phyloP scores from a whole-genome alignment of 129 eudicot species.

The Artemisia tridentata region DNA sequence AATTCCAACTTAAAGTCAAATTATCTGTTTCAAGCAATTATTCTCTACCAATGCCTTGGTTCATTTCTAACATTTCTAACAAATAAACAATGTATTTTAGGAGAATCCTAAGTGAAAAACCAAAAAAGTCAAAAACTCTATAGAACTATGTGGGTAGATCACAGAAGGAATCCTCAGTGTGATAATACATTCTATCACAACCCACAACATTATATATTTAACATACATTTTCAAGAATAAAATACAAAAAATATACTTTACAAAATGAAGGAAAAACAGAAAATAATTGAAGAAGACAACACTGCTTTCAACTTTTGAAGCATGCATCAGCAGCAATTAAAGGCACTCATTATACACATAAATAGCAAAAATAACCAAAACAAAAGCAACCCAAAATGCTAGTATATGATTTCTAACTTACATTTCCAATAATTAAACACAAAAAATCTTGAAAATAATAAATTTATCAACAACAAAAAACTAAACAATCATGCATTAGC shows the following conservation, averaged over 20 bases:
- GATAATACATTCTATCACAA: neutral
- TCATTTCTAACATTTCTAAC: neutral
- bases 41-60: neutral
- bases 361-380: neutral
- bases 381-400: neutral
- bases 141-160: neutral
- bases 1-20: conserved; percentile 7
- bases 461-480: neutral
- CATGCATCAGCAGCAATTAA: conserved; percentile 22
- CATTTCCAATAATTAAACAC: conserved; percentile 23
- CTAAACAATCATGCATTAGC: neutral
- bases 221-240: conserved; percentile 32
- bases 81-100: neutral
- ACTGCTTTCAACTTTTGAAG: neutral
- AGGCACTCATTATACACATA: neutral
- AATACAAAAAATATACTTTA: conserved; percentile 2
- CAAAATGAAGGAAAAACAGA: conserved; percentile 1
- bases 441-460: conserved; percentile 18
- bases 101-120: conserved; percentile 30
- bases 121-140: neutral
- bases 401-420: conserved; percentile 3
- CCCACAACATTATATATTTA: conserved; percentile 4
- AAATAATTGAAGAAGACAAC: conserved; percentile 7
- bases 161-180: conserved; percentile 10
- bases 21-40: conserved; percentile 6